phyloP scores from a whole-genome alignment of 2,329 filamentous ascomycete genomes.

The Cryphonectria naterciae region DNA sequence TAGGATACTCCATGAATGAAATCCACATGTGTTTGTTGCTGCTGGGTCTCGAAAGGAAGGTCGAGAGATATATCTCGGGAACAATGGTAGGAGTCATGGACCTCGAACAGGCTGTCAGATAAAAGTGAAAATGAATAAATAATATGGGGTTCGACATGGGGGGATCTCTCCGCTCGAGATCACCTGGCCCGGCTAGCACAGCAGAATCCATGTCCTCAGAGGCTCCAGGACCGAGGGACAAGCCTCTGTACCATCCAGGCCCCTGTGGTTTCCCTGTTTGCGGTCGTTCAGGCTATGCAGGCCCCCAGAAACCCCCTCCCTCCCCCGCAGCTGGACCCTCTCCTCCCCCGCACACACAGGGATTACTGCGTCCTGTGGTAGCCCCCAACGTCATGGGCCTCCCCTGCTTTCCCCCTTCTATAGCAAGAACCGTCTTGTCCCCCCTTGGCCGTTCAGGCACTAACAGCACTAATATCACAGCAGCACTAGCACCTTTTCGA shows the following conservation, averaged over 20 bases:
- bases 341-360: background rate
- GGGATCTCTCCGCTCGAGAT: background rate
- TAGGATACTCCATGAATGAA: background rate
- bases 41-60: background rate
- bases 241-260: background rate
- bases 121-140: background rate
- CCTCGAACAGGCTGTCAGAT: background rate
- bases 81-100: background rate
- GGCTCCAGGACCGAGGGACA: background rate
- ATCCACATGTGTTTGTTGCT: background rate
- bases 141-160: background rate
- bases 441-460: background rate
- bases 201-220: background rate
- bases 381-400: background rate
- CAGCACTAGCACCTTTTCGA: background rate
- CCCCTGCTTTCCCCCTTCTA: background rate
- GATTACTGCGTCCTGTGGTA: background rate
- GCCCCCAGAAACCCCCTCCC: background rate
- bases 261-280: background rate
- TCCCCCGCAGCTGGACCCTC: conserved; percentile 19
- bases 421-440: background rate
- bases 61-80: background rate
- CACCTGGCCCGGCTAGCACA: background rate
- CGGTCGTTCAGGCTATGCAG: background rate
- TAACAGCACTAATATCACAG: background rate